Evolutionary conservation across 2,329 filamentous ascomycete species (phyloP).

Genomic region (Blastomyces gilchristii): DNA sequence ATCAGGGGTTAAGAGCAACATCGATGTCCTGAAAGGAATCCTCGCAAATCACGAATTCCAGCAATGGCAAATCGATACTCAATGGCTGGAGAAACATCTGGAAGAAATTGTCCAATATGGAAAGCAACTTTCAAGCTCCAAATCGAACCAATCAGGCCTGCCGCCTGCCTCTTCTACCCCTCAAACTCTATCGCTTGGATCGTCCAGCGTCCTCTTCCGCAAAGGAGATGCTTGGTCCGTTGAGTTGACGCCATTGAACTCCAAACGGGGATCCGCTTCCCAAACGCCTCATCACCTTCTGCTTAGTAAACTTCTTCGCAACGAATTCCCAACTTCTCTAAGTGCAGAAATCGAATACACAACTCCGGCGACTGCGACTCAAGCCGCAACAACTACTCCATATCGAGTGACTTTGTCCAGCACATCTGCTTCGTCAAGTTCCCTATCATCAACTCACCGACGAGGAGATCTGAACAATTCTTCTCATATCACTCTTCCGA

Average conservation of each 20-base stretch:
- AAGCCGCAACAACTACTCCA: conserved; percentile 20
- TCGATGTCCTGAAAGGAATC: conserved; percentile 46
- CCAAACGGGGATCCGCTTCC: conserved; percentile 13
- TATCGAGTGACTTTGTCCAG: conserved; percentile 40
- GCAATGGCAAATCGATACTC: conserved; percentile 42
- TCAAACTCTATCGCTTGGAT: conserved; percentile 13
- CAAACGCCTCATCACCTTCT: conserved; percentile 42
- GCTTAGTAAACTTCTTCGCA: conserved; percentile 45
- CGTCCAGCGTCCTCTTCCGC: conserved; percentile 39
- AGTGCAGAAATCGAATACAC: conserved; percentile 45
- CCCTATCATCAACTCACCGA: conserved; percentile 36
- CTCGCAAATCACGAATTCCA: conserved; percentile 43
- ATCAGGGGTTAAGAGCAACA: conserved; percentile 49
- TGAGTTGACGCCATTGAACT: conserved; percentile 31
- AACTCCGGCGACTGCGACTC: conserved; percentile 22
- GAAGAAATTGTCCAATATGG: conserved; percentile 30
- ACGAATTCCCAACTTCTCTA: conserved; percentile 50
- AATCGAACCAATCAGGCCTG: conserved; percentile 16
- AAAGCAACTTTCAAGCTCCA: conserved; percentile 20
- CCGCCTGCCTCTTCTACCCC: conserved; percentile 23
- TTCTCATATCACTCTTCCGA: conserved; percentile 46
- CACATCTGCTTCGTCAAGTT: conserved; percentile 38
- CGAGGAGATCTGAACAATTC: conserved; percentile 42
- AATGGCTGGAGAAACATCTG: conserved; percentile 48
- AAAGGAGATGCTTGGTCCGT: conserved; percentile 52